Percentiles rank a stretch among this genome's conserved stretches.
phyloP scores from a whole-genome alignment of 176 grass and related monocot species.

The Triticum timopheevii region DNA sequence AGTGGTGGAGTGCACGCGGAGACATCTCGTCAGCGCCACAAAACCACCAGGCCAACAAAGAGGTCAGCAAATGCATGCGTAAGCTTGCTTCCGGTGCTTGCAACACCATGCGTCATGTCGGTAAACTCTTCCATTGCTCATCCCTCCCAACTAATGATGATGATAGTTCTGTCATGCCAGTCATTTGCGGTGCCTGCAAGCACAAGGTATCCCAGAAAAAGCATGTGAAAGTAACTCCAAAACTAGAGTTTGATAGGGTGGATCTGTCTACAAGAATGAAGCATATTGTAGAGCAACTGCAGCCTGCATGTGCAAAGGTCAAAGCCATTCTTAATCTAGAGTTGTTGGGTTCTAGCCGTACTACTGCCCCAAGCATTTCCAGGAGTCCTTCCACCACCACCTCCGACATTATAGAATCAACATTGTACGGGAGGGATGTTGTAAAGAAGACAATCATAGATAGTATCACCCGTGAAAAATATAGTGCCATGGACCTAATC shows the following conservation, averaged over 20 bases:
- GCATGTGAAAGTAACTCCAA: background rate
- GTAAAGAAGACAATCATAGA: background rate
- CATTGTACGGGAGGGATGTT: background rate
- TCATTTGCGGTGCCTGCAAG: background rate
- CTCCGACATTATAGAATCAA: background rate
- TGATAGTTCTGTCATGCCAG: background rate
- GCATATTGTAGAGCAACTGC: background rate
- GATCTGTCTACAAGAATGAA: background rate
- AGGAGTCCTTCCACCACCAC: background rate
- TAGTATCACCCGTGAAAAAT: background rate
- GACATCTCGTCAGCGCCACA: background rate
- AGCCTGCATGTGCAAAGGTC: background rate
- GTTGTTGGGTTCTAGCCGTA: background rate
- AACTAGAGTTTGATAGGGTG: background rate
- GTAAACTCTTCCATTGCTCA: background rate
- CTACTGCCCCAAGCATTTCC: background rate
- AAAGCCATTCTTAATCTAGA: background rate
- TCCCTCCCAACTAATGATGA: background rate
- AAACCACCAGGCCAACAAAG: background rate
- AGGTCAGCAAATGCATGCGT: background rate
- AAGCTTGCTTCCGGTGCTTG: background rate
- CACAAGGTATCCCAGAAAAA: background rate
- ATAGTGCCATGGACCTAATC: background rate
- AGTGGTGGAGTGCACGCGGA: too few species aligned
- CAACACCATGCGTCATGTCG: background rate